These are phyloP conservation scores for Marvania coccoides DNA, from an alignment of 139 green algal genomes.

Conservation along the genomic window DNA sequence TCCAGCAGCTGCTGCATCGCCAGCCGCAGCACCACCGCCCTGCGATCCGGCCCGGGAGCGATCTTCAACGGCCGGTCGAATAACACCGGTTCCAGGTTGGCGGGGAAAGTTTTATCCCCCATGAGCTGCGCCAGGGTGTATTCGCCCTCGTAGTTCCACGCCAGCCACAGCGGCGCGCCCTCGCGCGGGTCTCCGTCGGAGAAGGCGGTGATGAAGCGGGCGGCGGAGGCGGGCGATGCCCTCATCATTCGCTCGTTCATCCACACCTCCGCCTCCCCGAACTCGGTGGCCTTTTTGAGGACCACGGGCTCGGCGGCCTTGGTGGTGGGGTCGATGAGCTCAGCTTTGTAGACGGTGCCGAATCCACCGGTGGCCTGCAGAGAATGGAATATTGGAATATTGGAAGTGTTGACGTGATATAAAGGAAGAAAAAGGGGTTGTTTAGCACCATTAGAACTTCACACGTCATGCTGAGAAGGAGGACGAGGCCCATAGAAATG, in stretches of 20 bases:
- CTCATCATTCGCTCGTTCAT: constrained; percentile 96
- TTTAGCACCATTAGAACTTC: too few relatives aligned
- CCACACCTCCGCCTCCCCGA: constrained; percentile 94
- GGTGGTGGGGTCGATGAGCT: constrained; percentile 35
- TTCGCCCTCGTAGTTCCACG: constrained; percentile 79
- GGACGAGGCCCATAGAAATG: too few relatives aligned
- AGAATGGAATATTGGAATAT: too few relatives aligned
- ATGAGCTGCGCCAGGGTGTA: constrained; percentile 66
- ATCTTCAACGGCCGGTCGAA: constrained; percentile 66
- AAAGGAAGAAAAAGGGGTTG: neutral
- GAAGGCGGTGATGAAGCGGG: constrained; percentile 85
- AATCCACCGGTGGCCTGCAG: constrained; percentile 86
- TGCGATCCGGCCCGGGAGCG: constrained; percentile 24
- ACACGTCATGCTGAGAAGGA: too few relatives aligned
- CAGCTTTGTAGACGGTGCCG: constrained; percentile 80
- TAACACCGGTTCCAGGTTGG: constrained; percentile 78
- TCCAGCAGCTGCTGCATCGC: constrained; percentile 65
- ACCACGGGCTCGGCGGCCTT: constrained; percentile 15
- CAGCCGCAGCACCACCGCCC: constrained; percentile 37
- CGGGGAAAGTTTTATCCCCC: constrained; percentile 78
- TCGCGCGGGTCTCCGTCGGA: constrained; percentile 34
- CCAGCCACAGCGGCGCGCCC: constrained; percentile 52
- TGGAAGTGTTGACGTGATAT: neutral
- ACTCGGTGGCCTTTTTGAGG: constrained; percentile 87
- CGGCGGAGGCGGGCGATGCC: constrained; percentile 43